Evolutionary conservation across 129 eudicot genomes (phyloP), one percentile per base, ranked within the genome.

Genomic region (Oenanthe sinensis): DNA sequence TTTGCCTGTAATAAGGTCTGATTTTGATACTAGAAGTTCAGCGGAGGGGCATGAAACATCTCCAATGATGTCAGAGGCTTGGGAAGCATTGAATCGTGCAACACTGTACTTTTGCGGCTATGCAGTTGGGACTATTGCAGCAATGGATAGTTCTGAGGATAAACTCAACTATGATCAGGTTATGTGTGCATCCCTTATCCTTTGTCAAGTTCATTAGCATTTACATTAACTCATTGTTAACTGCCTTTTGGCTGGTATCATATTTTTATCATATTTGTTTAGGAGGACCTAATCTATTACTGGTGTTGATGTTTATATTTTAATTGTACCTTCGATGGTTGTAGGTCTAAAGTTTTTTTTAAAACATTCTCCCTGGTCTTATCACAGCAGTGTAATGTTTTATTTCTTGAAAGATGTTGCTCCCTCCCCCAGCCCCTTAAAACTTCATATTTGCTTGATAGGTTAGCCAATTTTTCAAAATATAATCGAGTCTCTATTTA

Each of bases 81-180:
- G 97, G 98, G 97, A 91, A 30, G 79, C 86, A 8, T 79, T 95
- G 80, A 95, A 89, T 86, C 88, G 88, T 76, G 80, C 98, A 13
- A 79, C 90, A 89, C 97, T 95, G 75, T 71, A 43, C 77, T 95
- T 91, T 80, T 93, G 91, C 15, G 94, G 93, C 37, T 88, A 77
- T 76, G 92, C 97, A 45, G 96, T 95, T 52, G 98, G 98, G 82
- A 95, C 98, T 12, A 88, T 95, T 82, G 98, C 98, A 42, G 98
- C 98, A 47, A 77, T 86, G n/a, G 98, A 95, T 80, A 90, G 80
- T 79, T 95, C 97, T 49, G 98, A 91, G 44, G 98, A 95, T 75
- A 91, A 91, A 46, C 87, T 90, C 60, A 95, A 95, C 84, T 95
- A 95, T 79, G 98, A 91, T 86, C 98, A 95, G 97, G 97, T 91